Evolutionary conservation across 306 rosid species (phyloP).

Genomic region (Calophaca sinica): DNA sequence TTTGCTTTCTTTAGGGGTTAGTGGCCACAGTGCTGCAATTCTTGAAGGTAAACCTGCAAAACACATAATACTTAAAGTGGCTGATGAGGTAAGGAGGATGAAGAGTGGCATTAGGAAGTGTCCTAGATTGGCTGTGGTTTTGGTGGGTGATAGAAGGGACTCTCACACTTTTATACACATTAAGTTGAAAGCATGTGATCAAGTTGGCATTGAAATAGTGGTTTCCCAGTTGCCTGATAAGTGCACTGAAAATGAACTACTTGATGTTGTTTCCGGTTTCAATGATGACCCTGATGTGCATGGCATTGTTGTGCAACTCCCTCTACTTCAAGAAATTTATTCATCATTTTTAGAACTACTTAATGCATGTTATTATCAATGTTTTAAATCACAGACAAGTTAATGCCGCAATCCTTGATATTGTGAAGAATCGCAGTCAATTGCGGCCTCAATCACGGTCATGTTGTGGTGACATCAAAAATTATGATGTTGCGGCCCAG

Average conservation of each 20-base stretch:
- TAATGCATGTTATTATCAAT: constrained; percentile 5
- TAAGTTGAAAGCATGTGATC: constrained; percentile 62
- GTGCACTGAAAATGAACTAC: constrained; percentile 55
- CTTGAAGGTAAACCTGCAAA: constrained; percentile 58
- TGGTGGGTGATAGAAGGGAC: constrained; percentile 63
- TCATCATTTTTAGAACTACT: neutral
- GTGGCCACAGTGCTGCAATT: constrained; percentile 46
- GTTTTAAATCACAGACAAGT: too few relatives aligned
- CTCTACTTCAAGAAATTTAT: constrained; percentile 59
- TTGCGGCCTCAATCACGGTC: too few relatives aligned
- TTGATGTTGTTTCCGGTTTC: constrained; percentile 55
- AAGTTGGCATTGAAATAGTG: constrained; percentile 62
- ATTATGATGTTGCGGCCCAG: too few relatives aligned
- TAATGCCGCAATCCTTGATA: too few relatives aligned
- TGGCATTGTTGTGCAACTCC: constrained; percentile 71
- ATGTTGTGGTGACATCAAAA: too few relatives aligned
- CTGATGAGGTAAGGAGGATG: constrained; percentile 55
- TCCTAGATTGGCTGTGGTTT: constrained; percentile 62
- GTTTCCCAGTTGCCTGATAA: constrained; percentile 52
- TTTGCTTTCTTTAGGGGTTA: constrained; percentile 33
- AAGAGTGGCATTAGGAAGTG: constrained; percentile 50
- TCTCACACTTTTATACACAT: constrained; percentile 54
- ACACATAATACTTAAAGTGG: constrained; percentile 47
- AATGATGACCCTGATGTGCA: constrained; percentile 57
- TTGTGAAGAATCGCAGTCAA: too few relatives aligned